These are phyloP conservation scores for Cryphonectria carpinicola DNA, from an alignment of 2,329 filamentous ascomycete species.

Conservation along the genomic window DNA sequence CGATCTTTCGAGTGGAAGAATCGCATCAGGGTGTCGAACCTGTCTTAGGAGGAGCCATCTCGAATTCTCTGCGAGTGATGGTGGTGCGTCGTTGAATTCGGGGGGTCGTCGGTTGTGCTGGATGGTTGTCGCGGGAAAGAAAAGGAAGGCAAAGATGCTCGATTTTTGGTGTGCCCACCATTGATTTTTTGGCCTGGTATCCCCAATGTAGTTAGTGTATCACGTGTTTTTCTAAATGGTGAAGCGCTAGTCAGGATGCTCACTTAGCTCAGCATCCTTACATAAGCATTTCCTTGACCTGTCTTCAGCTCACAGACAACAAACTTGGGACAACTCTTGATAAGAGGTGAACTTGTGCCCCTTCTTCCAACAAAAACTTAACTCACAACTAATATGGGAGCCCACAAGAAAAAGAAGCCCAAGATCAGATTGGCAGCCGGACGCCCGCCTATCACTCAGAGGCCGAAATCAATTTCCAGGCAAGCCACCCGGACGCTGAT, in stretches of 20 bases:
- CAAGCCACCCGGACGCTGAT: constrained; percentile 68
- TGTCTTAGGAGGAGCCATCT: constrained; percentile 30
- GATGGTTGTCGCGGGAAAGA: constrained; percentile 17
- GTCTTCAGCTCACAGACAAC: background rate
- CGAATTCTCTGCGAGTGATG: constrained; percentile 29
- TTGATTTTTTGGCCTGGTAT: background rate
- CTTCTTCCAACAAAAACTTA: background rate
- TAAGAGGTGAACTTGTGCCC: background rate
- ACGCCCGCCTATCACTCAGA: constrained; percentile 59
- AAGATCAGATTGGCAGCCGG: constrained; percentile 51
- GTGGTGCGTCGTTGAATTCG: constrained; percentile 29
- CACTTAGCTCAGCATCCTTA: constrained; percentile 1
- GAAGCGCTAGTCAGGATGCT: background rate
- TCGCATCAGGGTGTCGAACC: constrained; percentile 29
- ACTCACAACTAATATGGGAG: constrained; percentile 45
- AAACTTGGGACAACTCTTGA: background rate
- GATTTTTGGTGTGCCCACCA: background rate
- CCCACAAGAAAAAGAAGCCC: constrained; percentile 47
- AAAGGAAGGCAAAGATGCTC: background rate
- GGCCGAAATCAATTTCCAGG: constrained; percentile 62
- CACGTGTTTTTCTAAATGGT: background rate
- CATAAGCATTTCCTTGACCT: constrained; percentile 2
- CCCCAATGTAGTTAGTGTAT: background rate
- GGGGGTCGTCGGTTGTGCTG: constrained; percentile 23
- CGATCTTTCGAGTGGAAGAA: constrained; percentile 14